Percentiles rank a stretch among this genome's conserved stretches.
Evolutionary conservation across 1,139 yeast species (phyloP).

Genomic region (Suhomyces bolitotheri): DNA sequence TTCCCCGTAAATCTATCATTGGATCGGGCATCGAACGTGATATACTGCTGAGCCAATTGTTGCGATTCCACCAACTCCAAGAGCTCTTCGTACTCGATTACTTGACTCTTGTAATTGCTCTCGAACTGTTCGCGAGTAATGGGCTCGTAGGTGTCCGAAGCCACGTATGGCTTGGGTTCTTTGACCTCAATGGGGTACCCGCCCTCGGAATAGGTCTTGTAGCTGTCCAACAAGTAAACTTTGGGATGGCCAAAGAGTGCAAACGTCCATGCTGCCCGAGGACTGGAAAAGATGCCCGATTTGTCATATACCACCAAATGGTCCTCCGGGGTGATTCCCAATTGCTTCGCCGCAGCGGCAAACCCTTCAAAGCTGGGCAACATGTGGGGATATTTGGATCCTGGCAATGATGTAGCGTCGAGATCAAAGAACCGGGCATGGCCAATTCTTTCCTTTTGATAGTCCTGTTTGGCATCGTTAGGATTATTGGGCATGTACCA

Average conservation of each 20-base stretch:
- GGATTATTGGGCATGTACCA: constrained; percentile 88
- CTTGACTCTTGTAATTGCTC: constrained; percentile 44
- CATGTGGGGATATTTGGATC: constrained; percentile 84
- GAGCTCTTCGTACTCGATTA: constrained; percentile 66
- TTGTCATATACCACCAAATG: constrained; percentile 81
- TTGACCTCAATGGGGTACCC: constrained; percentile 29
- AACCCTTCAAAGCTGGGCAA: constrained; percentile 64
- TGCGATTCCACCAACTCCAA: constrained; percentile 53
- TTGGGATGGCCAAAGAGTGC: constrained; percentile 70
- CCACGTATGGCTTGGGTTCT: constrained; percentile 16
- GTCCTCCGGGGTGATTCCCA: constrained; percentile 53
- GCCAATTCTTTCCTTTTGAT: constrained; percentile 58
- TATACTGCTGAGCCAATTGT: constrained; percentile 47
- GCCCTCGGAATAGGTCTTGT: constrained; percentile 45
- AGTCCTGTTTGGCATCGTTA: constrained; percentile 59
- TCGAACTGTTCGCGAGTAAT: constrained; percentile 26
- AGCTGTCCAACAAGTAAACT: constrained; percentile 72
- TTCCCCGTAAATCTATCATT: constrained; percentile 73
- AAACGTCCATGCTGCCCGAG: constrained; percentile 91
- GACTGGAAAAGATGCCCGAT: constrained; percentile 80
- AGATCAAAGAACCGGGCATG: constrained; percentile 77
- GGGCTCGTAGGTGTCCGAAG: constrained; percentile 21
- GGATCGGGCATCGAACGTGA: constrained; percentile 81
- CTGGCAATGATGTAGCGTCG: constrained; percentile 60
- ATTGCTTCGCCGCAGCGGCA: constrained; percentile 48